Percentiles rank a stretch among this genome's conserved stretches.
Evolutionary conservation across 1,284 basidiomycete species (phyloP).

Genomic region (Violaceomyces palustris): DNA sequence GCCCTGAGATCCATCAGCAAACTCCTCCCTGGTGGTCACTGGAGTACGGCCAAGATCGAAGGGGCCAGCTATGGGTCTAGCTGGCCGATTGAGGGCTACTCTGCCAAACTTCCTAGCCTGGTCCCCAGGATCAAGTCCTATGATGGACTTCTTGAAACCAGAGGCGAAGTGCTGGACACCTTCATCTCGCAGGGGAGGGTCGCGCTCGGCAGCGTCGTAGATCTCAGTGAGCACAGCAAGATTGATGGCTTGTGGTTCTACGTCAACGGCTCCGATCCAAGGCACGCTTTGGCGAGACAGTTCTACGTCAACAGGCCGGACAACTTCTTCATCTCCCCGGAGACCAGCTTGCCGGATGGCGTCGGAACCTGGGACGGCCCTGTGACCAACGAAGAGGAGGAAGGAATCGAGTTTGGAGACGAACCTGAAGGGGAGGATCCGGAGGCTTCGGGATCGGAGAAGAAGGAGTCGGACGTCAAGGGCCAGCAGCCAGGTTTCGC

Average conservation of each 20-base stretch:
- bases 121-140: too few species aligned
- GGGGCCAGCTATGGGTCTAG: too few species aligned
- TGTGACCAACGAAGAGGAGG: neutral
- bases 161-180: too few species aligned
- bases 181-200: too few species aligned
- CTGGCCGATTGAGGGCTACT: too few species aligned
- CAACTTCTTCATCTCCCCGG: constrained; percentile 12
- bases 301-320: constrained; percentile 19
- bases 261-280: constrained; percentile 34
- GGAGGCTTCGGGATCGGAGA: neutral
- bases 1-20: too few species aligned
- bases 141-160: too few species aligned
- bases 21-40: too few species aligned
- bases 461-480: neutral
- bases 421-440: neutral
- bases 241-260: constrained; percentile 26
- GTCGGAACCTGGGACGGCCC: too few species aligned
- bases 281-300: constrained; percentile 14
- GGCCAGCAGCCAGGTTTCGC: too few species aligned
- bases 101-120: too few species aligned
- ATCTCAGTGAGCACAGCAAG: constrained; percentile 4
- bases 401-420: neutral
- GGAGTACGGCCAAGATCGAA: too few species aligned
- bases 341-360: neutral
- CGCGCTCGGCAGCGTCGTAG: constrained; percentile 2